Evolutionary conservation across 139 green algal species (phyloP).

Genomic region (Coelastrella sp.): DNA sequence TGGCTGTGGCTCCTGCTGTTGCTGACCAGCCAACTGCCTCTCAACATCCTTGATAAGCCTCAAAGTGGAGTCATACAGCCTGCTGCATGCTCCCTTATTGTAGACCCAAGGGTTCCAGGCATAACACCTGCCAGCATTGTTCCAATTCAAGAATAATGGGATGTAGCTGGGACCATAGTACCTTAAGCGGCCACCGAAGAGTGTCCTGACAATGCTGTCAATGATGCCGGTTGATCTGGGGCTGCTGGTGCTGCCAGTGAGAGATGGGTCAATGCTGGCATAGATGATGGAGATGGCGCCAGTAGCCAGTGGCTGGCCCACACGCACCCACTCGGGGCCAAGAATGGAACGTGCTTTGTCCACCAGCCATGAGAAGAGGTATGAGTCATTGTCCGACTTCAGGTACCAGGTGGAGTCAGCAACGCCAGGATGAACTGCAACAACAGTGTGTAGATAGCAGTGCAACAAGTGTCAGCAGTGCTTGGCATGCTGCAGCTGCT

Average conservation of each 20-base stretch:
- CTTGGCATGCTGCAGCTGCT: not conserved
- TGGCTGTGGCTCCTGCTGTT: not conserved
- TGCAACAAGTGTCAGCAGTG: not conserved
- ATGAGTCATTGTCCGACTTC: slow-evolving; percentile 20
- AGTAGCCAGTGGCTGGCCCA: not conserved
- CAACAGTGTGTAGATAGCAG: not conserved
- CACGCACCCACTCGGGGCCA: not conserved
- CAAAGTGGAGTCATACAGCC: not conserved
- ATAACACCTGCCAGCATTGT: not conserved
- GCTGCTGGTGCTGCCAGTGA: slow-evolving; percentile 12
- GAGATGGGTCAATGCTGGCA: slow-evolving; percentile 13
- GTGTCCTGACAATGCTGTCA: not conserved
- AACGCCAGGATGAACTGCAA: slow-evolving; percentile 34
- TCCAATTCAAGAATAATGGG: slow-evolving; percentile 19
- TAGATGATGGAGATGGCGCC: slow-evolving; percentile 23
- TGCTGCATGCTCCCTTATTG: not conserved
- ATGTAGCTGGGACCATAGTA: slow-evolving; percentile 9
- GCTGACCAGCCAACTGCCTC: not conserved
- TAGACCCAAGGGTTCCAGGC: slow-evolving; percentile 30
- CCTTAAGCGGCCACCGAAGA: slow-evolving; percentile 18
- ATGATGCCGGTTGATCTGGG: not conserved
- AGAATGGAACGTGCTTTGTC: not conserved
- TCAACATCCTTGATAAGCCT: slow-evolving; percentile 12
- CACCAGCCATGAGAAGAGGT: slow-evolving; percentile 23
- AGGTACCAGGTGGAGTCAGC: slow-evolving; percentile 38